Evolutionary conservation across 2,329 filamentous ascomycete genomes (phyloP).

Genomic region (Pyrenochaeta sp.): DNA sequence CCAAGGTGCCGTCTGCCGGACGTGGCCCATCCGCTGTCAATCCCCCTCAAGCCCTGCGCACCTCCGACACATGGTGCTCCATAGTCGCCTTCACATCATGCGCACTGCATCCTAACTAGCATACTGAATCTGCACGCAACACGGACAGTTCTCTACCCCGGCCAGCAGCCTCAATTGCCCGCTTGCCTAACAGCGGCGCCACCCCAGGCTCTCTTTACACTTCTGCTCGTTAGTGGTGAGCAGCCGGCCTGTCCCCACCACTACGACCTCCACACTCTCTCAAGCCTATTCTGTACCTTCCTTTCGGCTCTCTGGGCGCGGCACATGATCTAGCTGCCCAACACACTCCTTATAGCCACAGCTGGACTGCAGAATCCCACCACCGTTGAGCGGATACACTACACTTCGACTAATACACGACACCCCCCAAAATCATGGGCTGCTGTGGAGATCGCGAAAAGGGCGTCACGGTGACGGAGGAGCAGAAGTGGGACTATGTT

Average conservation of each 20-base stretch:
- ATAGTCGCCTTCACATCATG: slow-evolving; percentile 39
- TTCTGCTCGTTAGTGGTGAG: slow-evolving; percentile 43
- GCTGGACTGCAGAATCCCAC: slow-evolving; percentile 46
- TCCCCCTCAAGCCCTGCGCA: slow-evolving; percentile 35
- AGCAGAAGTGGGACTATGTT: slow-evolving; percentile 86
- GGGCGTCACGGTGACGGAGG: slow-evolving; percentile 51
- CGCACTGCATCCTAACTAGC: slow-evolving; percentile 34
- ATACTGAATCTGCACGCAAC: slow-evolving; percentile 17
- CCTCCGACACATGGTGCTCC: slow-evolving; percentile 44
- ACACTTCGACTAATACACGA: slow-evolving; percentile 39
- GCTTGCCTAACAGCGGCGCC: slow-evolving; percentile 25
- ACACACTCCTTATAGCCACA: slow-evolving; percentile 44
- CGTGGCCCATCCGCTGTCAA: slow-evolving; percentile 29
- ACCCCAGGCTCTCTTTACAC: slow-evolving; percentile 40
- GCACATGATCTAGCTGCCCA: slow-evolving; percentile 37
- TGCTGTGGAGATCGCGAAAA: slow-evolving; percentile 51
- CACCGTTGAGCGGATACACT: slow-evolving; percentile 45
- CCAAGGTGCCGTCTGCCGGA: slow-evolving; percentile 18
- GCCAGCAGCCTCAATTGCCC: slow-evolving; percentile 9
- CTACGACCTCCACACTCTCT: slow-evolving; percentile 23
- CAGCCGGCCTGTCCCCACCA: slow-evolving; percentile 51
- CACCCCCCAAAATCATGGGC: slow-evolving; percentile 40
- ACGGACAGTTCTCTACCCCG: too few species aligned
- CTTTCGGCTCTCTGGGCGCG: slow-evolving; percentile 11
- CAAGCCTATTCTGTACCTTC: slow-evolving; percentile 5